phyloP scores from a whole-genome alignment of 2,329 filamentous ascomycete species.

The Graphiopsis chlorocephala region DNA sequence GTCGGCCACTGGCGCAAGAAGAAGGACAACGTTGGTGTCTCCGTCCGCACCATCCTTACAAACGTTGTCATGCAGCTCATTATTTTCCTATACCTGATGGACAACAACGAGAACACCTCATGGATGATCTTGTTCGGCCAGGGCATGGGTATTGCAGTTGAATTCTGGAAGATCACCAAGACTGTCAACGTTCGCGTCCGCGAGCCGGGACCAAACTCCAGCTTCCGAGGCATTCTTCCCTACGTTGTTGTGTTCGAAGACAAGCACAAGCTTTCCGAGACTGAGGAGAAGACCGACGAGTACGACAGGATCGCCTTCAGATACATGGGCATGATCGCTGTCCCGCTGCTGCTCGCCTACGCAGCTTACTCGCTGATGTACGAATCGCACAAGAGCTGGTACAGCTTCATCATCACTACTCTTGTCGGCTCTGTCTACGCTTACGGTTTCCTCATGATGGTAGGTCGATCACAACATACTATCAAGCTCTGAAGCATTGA shows the following conservation, averaged over 20 bases:
- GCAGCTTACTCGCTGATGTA: constrained; percentile 89
- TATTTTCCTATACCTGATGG: constrained; percentile 94
- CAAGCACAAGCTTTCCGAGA: constrained; percentile 92
- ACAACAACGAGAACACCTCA: constrained; percentile 95
- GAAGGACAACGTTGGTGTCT: constrained; percentile 98
- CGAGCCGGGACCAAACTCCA: constrained; percentile 62
- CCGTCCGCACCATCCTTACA: constrained; percentile 89
- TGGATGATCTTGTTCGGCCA: constrained; percentile 99
- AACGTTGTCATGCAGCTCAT: constrained; percentile 97
- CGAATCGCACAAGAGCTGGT: constrained; percentile 93
- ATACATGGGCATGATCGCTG: constrained; percentile 90
- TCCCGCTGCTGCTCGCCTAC: constrained; percentile 85
- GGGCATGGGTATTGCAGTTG: constrained; percentile 74
- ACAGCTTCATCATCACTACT: constrained; percentile 86
- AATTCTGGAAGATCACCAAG: constrained; percentile 95
- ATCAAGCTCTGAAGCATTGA: not conserved
- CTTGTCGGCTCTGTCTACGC: constrained; percentile 95
- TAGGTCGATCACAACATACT: constrained; percentile 14
- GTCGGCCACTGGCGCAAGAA: constrained; percentile 98
- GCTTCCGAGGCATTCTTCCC: constrained; percentile 55
- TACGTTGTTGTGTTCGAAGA: constrained; percentile 86
- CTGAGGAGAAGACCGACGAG: constrained; percentile 96
- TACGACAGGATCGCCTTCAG: constrained; percentile 98
- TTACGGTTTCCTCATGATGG: constrained; percentile 99
- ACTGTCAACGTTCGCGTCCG: constrained; percentile 84